These are phyloP conservation scores for Borovskyia barvae DNA, from an alignment of 208 protist genomes.

Conservation along the genomic window DNA sequence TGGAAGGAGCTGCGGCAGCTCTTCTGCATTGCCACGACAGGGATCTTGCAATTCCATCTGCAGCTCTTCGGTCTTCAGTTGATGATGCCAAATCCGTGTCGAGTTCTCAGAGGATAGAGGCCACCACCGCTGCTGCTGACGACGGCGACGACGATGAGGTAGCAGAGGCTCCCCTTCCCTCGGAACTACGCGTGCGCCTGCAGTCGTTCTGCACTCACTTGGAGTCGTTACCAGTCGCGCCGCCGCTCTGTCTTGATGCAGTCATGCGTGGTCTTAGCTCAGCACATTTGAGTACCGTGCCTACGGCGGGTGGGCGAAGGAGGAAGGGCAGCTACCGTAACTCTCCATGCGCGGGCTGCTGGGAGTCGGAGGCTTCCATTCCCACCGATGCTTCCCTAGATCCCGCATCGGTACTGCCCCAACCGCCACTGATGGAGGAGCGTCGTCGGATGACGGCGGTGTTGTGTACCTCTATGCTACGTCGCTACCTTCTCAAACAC, in stretches of 20 bases:
- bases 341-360: too few relatives aligned
- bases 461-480: slow-evolving; percentile 23
- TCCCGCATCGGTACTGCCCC: background rate
- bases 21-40: slow-evolving; percentile 3
- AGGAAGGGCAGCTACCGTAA: too few relatives aligned
- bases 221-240: slow-evolving; percentile 11
- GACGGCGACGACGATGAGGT: background rate
- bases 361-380: too few relatives aligned
- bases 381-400: background rate
- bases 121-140: background rate
- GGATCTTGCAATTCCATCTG: background rate
- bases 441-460: slow-evolving; percentile 11
- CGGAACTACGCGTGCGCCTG: slow-evolving; percentile 14
- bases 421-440: slow-evolving; percentile 2
- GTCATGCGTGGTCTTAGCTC: slow-evolving; percentile 15
- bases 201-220: slow-evolving; percentile 13
- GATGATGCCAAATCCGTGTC: too few relatives aligned
- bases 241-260: slow-evolving; percentile 22
- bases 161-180: slow-evolving; percentile 15
- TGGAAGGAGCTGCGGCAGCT: slow-evolving; percentile 21
- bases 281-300: background rate
- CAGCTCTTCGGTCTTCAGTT: background rate
- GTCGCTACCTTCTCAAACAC: slow-evolving; percentile 16
- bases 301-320: too few relatives aligned
- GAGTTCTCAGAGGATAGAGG: too few relatives aligned